These are phyloP conservation scores for Ganoderma sp. DNA, from an alignment of 1,284 basidiomycete genomes.

Conservation along the genomic window DNA sequence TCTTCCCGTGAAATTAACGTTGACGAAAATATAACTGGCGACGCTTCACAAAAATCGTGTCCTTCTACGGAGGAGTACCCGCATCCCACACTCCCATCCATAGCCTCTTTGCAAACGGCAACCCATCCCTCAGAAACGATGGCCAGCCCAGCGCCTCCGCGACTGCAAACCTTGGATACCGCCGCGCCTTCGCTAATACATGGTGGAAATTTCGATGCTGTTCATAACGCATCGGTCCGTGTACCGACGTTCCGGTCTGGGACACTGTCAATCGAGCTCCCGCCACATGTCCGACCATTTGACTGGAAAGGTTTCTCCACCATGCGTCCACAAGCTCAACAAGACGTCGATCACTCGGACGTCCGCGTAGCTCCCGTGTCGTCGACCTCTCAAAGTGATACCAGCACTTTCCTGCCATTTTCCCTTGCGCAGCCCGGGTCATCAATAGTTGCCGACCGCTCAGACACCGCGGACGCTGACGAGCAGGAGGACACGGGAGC, in stretches of 20 bases:
- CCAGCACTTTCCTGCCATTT: not conserved
- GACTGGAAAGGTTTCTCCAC: not conserved
- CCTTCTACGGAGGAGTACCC: not conserved
- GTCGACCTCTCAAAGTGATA: not conserved
- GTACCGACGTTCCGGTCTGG: conserved; percentile 11
- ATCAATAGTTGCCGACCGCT: conserved; percentile 1
- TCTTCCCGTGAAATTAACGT: not conserved
- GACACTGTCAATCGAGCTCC: conserved; percentile 10
- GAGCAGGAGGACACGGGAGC: no score
- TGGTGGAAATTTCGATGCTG: not conserved
- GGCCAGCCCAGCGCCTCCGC: not conserved
- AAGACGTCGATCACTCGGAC: conserved; percentile 3
- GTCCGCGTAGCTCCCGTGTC: conserved; percentile 18
- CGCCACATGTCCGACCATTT: conserved; percentile 13
- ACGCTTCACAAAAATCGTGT: not conserved
- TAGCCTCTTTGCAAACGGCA: not conserved
- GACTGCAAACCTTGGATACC: not conserved
- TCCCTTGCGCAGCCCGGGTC: not conserved
- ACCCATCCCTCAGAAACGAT: not conserved
- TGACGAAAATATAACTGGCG: not conserved
- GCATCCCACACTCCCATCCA: not conserved
- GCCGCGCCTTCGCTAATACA: no score
- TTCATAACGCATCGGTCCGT: not conserved
- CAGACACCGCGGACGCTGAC: not conserved
- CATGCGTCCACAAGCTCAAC: not conserved